A percentile compares a stretch with the other conserved stretches of the same genome.
Evolutionary conservation across 495 filamentous ascomycete genomes (phyloP).

Genomic region (Trichoderma gamsii): DNA sequence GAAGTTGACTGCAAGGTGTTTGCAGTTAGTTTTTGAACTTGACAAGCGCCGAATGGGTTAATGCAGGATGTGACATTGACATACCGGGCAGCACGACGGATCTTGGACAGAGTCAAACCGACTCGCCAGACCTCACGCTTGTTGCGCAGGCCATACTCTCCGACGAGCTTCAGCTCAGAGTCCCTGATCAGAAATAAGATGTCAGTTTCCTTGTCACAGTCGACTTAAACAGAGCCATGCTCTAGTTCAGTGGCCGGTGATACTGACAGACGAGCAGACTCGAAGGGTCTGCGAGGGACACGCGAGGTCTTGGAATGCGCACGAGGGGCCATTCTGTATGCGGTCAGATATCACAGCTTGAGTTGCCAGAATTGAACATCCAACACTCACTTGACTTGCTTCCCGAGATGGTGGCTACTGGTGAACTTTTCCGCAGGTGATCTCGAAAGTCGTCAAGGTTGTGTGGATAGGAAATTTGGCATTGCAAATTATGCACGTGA

Average conservation of each 20-base stretch:
- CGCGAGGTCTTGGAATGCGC: slow-evolving; percentile 98
- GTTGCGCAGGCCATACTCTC: slow-evolving; percentile 98
- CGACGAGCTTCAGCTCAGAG: slow-evolving; percentile 97
- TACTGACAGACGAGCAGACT: slow-evolving; percentile 98
- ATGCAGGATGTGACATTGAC: slow-evolving; percentile 22
- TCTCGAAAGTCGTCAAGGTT: slow-evolving; percentile 33
- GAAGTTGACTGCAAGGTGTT: slow-evolving; percentile 69
- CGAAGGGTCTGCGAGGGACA: slow-evolving; percentile 81
- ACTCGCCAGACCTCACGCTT: slow-evolving; percentile 99
- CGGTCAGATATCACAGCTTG: background rate
- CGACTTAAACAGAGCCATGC: slow-evolving; percentile 97
- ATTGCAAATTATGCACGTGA: slow-evolving; percentile 23
- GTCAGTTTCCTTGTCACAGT: slow-evolving; percentile 52
- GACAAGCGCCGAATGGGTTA: slow-evolving; percentile 17
- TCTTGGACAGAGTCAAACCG: slow-evolving; percentile 98
- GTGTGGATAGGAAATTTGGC: slow-evolving; percentile 27
- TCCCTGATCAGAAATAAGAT: slow-evolving; percentile 59
- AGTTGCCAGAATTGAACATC: background rate
- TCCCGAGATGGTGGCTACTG: slow-evolving; percentile 11
- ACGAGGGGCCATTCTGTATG: slow-evolving; percentile 27
- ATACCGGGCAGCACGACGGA: slow-evolving; percentile 99
- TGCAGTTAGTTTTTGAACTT: slow-evolving; percentile 17
- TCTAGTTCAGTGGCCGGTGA: slow-evolving; percentile 93
- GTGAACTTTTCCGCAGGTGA: slow-evolving; percentile 15
- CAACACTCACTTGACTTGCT: slow-evolving; percentile 16